These are phyloP conservation scores for Chamaecrista fasciculata DNA, from an alignment of 306 rosid genomes.

Conservation along the genomic window DNA sequence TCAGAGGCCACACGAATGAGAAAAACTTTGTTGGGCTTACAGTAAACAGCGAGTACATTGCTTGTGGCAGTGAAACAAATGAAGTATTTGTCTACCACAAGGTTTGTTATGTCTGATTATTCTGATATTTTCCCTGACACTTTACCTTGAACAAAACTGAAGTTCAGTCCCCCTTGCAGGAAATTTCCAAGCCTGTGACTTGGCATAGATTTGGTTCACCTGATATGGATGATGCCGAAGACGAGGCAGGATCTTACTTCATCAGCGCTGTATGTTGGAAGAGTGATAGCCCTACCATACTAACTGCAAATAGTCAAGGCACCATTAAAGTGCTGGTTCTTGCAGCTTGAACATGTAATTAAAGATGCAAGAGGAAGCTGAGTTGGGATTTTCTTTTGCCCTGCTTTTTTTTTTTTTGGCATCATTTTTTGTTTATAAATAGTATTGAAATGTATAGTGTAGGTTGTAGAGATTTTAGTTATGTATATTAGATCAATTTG, in stretches of 20 bases:
- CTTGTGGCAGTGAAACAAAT: constrained; percentile 96
- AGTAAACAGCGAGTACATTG: constrained; percentile 82
- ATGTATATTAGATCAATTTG: not conserved
- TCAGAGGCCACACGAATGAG: constrained; percentile 89
- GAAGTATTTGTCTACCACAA: constrained; percentile 96
- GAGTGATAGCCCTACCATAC: constrained; percentile 89
- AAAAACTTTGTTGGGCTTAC: constrained; percentile 96
- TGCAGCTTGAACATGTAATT: constrained; percentile 54
- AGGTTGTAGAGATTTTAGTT: constrained; percentile 32
- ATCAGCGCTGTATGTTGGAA: constrained; percentile 99
- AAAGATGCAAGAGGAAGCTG: constrained; percentile 16
- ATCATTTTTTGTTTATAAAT: constrained; percentile 34
- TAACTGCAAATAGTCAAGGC: constrained; percentile 96
- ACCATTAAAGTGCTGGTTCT: constrained; percentile 93
- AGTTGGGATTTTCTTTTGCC: constrained; percentile 17
- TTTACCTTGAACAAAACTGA: constrained; percentile 21
- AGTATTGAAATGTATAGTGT: constrained; percentile 36
- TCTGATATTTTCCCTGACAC: not conserved
- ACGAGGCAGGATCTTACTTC: constrained; percentile 80
- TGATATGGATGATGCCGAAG: constrained; percentile 66
- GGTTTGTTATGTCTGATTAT: constrained; percentile 47
- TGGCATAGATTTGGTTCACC: constrained; percentile 87
- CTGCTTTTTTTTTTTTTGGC: not conserved
- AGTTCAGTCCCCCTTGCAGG: constrained; percentile 48
- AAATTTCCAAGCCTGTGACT: constrained; percentile 81